Conservation (phyloP, 2,329 filamentous ascomycete species). For the Diplodia scrobiculata region DNA sequence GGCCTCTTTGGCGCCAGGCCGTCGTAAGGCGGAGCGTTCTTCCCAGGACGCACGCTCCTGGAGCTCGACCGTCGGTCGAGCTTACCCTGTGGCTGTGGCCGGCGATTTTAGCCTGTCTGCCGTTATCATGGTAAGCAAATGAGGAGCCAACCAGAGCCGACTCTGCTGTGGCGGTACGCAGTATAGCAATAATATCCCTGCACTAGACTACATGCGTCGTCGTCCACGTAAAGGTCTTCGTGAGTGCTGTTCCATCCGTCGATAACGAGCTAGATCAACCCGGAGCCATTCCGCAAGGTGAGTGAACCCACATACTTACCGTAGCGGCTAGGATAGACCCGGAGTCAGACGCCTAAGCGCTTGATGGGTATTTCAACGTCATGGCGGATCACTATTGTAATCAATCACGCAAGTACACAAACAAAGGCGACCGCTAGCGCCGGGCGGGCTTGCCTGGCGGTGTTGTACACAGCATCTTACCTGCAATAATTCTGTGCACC, state of each 20-base stretch:
- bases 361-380: neutral
- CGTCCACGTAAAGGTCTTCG: no score
- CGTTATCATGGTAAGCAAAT: neutral
- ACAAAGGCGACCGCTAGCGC: neutral
- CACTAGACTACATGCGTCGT: no score
- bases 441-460: neutral
- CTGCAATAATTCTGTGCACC: neutral
- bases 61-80: neutral
- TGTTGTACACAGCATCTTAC: neutral
- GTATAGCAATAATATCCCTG: no score
- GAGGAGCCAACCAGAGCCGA: neutral
- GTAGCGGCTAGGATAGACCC: neutral
- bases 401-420: neutral
- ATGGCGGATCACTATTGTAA: neutral
- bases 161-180: neutral
- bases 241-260: no score
- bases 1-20: neutral
- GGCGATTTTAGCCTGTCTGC: neutral
- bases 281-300: slow-evolving; percentile 6
- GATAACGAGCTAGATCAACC: neutral
- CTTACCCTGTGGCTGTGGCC: neutral
- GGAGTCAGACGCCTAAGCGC: neutral
- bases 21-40: neutral
- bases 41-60: neutral
- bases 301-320: neutral